A percentile compares a stretch with the other conserved stretches of the same genome.
These are phyloP conservation scores for Micractinium conductrix DNA, from an alignment of 139 green algal genomes.

Conservation along the genomic window DNA sequence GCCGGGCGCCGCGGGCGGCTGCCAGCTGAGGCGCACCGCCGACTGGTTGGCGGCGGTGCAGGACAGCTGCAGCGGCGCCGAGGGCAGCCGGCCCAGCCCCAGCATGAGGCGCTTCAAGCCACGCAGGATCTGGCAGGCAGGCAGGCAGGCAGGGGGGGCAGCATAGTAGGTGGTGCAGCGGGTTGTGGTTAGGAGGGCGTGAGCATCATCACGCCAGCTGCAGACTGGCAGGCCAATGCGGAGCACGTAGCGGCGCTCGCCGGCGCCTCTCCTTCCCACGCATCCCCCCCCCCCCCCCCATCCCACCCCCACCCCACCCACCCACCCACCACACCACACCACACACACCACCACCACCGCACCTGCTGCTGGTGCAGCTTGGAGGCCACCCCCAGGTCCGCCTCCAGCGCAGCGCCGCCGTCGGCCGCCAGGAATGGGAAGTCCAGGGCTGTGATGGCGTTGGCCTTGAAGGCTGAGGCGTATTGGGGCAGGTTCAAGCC, in stretches of 20 bases:
- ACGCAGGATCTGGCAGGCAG: conserved; percentile 23
- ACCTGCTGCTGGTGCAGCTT: conserved; percentile 35
- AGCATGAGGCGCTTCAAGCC: conserved; percentile 19
- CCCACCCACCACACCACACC: too few relatives aligned
- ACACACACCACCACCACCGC: neutral
- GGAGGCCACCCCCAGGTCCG: conserved; percentile 13
- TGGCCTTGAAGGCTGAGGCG: conserved; percentile 3
- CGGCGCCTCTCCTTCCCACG: too few relatives aligned
- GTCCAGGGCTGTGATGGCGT: conserved; percentile 23
- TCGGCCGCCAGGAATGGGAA: conserved; percentile 14
- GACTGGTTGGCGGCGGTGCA: neutral
- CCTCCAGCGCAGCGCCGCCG: neutral
- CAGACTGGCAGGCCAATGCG: too few relatives aligned
- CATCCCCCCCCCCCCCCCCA: too few relatives aligned
- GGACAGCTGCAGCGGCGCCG: neutral
- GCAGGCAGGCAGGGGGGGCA: neutral
- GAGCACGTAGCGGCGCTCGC: too few relatives aligned
- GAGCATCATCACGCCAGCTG: too few relatives aligned
- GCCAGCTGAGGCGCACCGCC: conserved; percentile 18
- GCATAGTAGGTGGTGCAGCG: neutral
- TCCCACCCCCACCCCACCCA: too few relatives aligned
- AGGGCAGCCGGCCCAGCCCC: conserved; percentile 1
- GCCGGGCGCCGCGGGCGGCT: neutral
- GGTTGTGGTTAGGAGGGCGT: neutral
- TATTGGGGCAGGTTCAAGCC: conserved; percentile 23